Evolutionary conservation across 345 rosid genomes (phyloP).

Genomic region (Eucalyptus brandiana): DNA sequence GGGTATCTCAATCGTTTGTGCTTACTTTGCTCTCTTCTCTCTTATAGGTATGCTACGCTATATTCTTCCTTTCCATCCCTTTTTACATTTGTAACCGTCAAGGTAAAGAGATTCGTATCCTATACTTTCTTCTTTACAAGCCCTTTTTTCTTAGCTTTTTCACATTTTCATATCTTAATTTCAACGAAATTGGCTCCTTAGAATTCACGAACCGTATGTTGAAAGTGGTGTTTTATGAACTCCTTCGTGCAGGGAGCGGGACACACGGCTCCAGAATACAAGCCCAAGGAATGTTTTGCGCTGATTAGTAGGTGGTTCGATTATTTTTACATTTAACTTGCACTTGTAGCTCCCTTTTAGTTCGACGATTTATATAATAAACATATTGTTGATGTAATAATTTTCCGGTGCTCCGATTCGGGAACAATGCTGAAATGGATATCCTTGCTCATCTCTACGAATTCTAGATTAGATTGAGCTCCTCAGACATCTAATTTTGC

Average conservation of each 20-base stretch:
- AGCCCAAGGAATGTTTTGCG: not conserved
- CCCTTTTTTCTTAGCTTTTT: not conserved
- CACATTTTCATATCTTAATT: not conserved
- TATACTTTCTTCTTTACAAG: not conserved
- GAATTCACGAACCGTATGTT: too few relatives aligned
- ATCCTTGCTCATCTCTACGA: not conserved
- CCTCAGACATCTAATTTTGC: not conserved
- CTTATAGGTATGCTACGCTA: not conserved
- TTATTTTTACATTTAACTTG: not conserved
- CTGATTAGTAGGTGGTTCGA: not conserved
- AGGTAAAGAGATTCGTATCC: not conserved
- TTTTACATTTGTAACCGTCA: not conserved
- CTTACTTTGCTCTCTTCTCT: not conserved
- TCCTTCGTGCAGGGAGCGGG: not conserved
- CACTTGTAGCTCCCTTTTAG: not conserved
- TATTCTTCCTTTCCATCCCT: not conserved
- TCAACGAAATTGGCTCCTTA: not conserved
- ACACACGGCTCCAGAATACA: not conserved
- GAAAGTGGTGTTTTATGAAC: not conserved
- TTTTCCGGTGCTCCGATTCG: accelerated
- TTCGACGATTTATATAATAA: not conserved
- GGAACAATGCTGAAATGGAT: not conserved
- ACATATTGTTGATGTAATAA: not conserved
- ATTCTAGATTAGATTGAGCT: not conserved
- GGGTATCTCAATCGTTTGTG: not conserved